Conservation (phyloP, 208 protist genomes). For the Acanthamoeba lenticulata region DNA sequence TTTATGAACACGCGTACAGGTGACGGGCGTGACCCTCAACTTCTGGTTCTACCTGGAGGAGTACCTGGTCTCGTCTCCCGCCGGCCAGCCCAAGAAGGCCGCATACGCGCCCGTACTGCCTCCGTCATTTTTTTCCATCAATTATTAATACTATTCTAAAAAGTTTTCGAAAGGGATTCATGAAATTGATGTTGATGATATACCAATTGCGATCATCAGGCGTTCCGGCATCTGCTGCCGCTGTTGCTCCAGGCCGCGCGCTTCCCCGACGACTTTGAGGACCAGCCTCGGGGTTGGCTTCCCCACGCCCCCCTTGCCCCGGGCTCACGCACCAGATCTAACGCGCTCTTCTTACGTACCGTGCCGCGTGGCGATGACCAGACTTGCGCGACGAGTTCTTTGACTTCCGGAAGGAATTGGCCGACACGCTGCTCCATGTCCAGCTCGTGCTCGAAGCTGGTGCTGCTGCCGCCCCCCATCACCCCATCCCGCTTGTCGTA, state of each 20-base stretch:
- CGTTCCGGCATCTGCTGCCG: constrained; percentile 5
- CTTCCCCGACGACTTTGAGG: not conserved
- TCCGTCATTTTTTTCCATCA: not conserved
- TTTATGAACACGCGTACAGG: not conserved
- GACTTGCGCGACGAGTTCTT: not conserved
- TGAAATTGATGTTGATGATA: no score
- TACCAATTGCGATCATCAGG: no score
- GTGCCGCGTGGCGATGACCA: not conserved
- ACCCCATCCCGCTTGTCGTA: no score
- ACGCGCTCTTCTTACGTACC: not conserved
- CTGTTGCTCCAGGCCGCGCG: not conserved
- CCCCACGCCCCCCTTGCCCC: not conserved
- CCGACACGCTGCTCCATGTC: not conserved
- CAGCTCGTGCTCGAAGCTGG: not conserved
- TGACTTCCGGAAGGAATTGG: not conserved
- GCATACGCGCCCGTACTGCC: not conserved
- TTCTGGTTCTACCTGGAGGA: constrained; percentile 27
- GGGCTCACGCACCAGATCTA: not conserved
- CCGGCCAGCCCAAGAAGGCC: not conserved
- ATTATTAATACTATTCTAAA: no score
- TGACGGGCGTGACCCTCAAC: constrained; percentile 6
- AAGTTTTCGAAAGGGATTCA: no score
- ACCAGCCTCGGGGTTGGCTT: not conserved
- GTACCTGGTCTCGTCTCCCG: not conserved
- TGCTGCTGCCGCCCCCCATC: no score